Base-by-base conservation (phyloP, 108 stramenopile genomes). In the Pseudonitzschia delicatissima region DNA sequence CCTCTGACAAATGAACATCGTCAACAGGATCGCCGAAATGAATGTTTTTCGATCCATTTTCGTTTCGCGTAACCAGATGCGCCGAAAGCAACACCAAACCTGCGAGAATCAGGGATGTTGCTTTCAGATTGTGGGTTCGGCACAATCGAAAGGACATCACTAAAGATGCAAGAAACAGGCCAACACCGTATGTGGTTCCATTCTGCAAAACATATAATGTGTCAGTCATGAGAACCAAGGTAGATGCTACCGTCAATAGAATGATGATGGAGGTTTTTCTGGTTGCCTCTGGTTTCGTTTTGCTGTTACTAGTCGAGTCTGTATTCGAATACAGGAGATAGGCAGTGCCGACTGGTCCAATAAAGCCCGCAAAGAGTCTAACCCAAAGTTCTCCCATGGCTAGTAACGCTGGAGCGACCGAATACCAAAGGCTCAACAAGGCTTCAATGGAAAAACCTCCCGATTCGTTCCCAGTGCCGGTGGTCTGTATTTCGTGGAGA, bases 331-430 rank as follows among this genome's bases (percentile, higher is more conserved):
- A 33, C 26, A 77, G n/a, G 34, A 86, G 44, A 39, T 50, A 68
- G n/a, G 63, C 21, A 65, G 70, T 48, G 45, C 81, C 68, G 49
- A 58, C 2, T 33, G 88, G 68, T 32, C 80, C 70, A 64, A 74
- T 29, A 49, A 59, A 35, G 7, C 77, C 69, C 18, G 86, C 80
- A 71, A 87, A 81, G 0, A 89, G 66, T 42, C 91, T 72, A 6
- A 89, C 48, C 91, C 91, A 92, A 44, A 92, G 64, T 71, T 92
- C 91, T 40, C 58, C 73, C 86, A 92, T 92, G 61, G 91, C 87
- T 39, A 84, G 45, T 21, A 81, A 47, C 8, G 80, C 57, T 11
- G 82, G 80, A 4, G 69, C 62, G 15, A 73, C 53, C 45, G 57
- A 47, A 15, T 55, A 67, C 36, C 62, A 66, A 2, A 74, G 13